These are phyloP conservation scores for Tetracladium setigerum DNA, from an alignment of 495 filamentous ascomycete species.

Conservation along the genomic window DNA sequence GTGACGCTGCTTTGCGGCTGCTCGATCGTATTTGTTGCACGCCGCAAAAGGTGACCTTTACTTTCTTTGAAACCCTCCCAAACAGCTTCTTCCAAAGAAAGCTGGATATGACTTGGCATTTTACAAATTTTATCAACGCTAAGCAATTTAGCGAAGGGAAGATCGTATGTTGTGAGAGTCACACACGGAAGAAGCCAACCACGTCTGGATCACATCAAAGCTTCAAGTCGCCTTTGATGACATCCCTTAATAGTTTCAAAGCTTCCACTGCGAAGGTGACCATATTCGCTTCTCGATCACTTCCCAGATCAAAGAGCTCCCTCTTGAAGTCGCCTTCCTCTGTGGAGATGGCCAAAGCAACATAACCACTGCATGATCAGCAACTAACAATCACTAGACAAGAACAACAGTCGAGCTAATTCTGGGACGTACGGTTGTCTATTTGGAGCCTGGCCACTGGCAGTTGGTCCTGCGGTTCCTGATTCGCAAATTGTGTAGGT, in stretches of 20 bases:
- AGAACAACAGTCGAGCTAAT: neutral
- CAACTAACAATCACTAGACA: neutral
- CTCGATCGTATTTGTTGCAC: no score
- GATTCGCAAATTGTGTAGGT: conserved; percentile 53
- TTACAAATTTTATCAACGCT: no score
- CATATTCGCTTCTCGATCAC: conserved; percentile 52
- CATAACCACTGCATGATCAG: conserved; percentile 40
- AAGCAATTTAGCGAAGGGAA: no score
- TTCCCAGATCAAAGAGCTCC: conserved; percentile 44
- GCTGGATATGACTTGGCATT: no score
- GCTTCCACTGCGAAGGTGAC: conserved; percentile 50
- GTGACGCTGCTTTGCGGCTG: no score
- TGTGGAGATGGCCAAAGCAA: conserved; percentile 47
- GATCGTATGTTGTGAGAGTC: no score
- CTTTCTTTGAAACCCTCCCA: no score
- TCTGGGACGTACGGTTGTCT: conserved; percentile 41
- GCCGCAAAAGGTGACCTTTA: no score
- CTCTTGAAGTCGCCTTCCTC: conserved; percentile 38
- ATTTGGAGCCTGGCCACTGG: conserved; percentile 45
- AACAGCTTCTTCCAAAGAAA: no score
- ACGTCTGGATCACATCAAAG: conserved; percentile 17
- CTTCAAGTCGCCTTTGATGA: conserved; percentile 42
- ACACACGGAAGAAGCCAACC: no score
- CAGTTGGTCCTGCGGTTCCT: conserved; percentile 53
- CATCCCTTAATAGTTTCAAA: conserved; percentile 48